phyloP scores from a whole-genome alignment of 2,329 filamentous ascomycete genomes.

The Juglanconis juglandina region DNA sequence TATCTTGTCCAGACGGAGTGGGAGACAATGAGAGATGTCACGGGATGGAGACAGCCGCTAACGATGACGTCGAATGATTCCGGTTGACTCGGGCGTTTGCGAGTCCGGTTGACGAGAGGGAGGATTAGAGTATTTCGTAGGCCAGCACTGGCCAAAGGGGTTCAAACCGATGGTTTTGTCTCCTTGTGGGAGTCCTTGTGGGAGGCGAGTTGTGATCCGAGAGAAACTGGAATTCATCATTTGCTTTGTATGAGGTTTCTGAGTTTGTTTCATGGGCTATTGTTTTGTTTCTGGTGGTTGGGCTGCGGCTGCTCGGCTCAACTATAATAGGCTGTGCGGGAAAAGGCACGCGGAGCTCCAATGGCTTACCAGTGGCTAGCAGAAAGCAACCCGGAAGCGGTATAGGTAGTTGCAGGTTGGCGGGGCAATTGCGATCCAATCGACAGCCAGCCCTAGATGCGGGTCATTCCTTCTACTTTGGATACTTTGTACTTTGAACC shows the following conservation, averaged over 20 bases:
- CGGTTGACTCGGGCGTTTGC: neutral
- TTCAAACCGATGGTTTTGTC: neutral
- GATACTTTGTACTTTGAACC: neutral
- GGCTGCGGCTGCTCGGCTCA: neutral
- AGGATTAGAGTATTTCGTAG: neutral
- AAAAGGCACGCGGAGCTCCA: no score
- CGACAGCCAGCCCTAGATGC: neutral
- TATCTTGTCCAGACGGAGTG: neutral
- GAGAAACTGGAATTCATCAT: neutral
- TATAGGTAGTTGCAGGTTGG: constrained; percentile 5
- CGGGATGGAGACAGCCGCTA: neutral
- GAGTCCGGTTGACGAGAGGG: neutral
- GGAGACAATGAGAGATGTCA: neutral
- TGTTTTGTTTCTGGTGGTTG: neutral
- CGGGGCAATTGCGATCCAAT: constrained; percentile 9
- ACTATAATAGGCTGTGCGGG: no score
- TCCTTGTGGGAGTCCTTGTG: neutral
- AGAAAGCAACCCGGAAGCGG: neutral
- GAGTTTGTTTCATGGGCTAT: constrained; percentile 5
- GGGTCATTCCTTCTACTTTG: neutral
- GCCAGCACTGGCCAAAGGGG: neutral
- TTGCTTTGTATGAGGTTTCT: neutral
- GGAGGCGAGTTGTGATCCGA: neutral
- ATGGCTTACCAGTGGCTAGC: neutral
- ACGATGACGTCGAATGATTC: constrained; percentile 9